These are phyloP conservation scores for Cercospora sojina DNA, from an alignment of 2,329 filamentous ascomycete species.

Conservation along the genomic window DNA sequence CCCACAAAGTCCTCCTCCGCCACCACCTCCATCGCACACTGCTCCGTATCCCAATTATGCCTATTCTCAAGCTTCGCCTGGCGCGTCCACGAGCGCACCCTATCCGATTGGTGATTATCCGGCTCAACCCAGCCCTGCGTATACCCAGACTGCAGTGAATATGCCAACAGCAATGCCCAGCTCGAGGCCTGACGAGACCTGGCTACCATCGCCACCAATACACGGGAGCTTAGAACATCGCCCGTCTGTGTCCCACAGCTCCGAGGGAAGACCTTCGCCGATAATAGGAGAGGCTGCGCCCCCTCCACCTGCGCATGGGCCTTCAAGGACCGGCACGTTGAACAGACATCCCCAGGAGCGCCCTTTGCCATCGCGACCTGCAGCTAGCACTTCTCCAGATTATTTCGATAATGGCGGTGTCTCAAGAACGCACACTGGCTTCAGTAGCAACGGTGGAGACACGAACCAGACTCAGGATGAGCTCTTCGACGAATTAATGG, in stretches of 20 bases:
- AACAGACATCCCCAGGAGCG: slow-evolving; percentile 58
- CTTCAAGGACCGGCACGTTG: slow-evolving; percentile 47
- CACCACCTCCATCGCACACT: slow-evolving; percentile 23
- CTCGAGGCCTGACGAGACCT: slow-evolving; percentile 20
- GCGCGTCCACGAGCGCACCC: slow-evolving; percentile 23
- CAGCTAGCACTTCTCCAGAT: slow-evolving; percentile 41
- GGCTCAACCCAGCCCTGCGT: slow-evolving; percentile 25
- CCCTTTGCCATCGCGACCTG: slow-evolving; percentile 59
- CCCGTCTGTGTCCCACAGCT: slow-evolving; percentile 33
- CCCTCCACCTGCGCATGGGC: slow-evolving; percentile 49
- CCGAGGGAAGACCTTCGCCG: slow-evolving; percentile 22
- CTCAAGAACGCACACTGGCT: slow-evolving; percentile 19
- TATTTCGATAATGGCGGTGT: slow-evolving; percentile 39
- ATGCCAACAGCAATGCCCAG: slow-evolving; percentile 18
- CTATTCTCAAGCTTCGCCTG: slow-evolving; percentile 20
- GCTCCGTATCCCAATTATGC: slow-evolving; percentile 17
- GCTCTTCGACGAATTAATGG: slow-evolving; percentile 58
- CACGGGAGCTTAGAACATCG: slow-evolving; percentile 25
- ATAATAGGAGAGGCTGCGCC: slow-evolving; percentile 51
- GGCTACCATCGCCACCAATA: slow-evolving; percentile 34
- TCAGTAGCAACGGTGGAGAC: slow-evolving; percentile 13
- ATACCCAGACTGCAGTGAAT: slow-evolving; percentile 15
- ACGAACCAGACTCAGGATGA: slow-evolving; percentile 51
- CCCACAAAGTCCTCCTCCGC: slow-evolving; percentile 26
- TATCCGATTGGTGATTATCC: slow-evolving; percentile 28